A percentile compares a stretch with the other conserved stretches of the same genome.
Evolutionary conservation across 352 stramenopile species (phyloP).

Genomic region (Vaucheria bursata): DNA sequence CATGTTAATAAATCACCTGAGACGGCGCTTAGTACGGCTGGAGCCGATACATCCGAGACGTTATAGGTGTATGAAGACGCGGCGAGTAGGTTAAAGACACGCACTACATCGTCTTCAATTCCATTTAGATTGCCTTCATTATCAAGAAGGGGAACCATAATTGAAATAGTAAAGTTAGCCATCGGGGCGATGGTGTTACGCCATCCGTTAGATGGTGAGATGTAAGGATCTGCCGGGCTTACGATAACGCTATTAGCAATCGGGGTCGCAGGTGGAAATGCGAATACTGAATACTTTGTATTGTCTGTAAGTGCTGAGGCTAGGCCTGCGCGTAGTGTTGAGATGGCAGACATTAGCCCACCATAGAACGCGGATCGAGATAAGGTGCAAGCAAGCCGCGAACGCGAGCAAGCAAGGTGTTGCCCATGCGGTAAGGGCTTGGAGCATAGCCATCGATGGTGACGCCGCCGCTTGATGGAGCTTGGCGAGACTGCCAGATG

Average conservation of each 20-base stretch:
- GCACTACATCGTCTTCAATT: background rate
- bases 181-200: background rate
- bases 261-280: background rate
- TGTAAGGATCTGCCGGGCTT: background rate
- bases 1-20: background rate
- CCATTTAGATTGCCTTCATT: background rate
- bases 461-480: background rate
- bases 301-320: background rate
- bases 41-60: background rate
- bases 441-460: background rate
- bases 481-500: background rate
- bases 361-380: background rate
- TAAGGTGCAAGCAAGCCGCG: background rate
- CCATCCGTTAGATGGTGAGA: background rate
- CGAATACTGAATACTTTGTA: background rate
- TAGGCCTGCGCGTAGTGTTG: background rate
- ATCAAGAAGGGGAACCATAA: background rate
- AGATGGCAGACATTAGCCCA: background rate
- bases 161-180: conserved; percentile 2
- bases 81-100: background rate
- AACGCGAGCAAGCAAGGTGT: background rate
- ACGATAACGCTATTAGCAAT: background rate
- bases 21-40: background rate
- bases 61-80: background rate
- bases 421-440: background rate